A percentile compares a stretch with the other conserved stretches of the same genome.
These are phyloP conservation scores for Saraca asoca DNA, from an alignment of 331 rosid genomes.

Conservation along the genomic window DNA sequence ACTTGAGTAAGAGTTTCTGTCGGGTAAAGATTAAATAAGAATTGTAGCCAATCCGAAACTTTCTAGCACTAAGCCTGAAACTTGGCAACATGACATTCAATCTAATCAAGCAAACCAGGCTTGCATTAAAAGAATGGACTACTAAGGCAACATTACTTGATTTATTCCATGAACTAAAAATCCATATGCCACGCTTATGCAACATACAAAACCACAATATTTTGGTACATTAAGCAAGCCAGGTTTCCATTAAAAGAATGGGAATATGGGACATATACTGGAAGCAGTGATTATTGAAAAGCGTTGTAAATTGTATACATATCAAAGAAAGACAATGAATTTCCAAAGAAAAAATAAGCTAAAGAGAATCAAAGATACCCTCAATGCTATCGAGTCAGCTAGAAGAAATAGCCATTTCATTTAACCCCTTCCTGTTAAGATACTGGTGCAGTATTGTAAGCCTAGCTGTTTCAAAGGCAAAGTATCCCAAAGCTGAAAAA, in stretches of 20 bases:
- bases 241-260: neutral
- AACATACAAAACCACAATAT: conserved; percentile 4
- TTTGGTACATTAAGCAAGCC: neutral
- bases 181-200: neutral
- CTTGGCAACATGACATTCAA: too few relatives aligned
- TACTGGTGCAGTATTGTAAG: conserved; percentile 59
- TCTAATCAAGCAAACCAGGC: too few relatives aligned
- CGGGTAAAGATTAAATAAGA: too few relatives aligned
- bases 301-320: neutral
- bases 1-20: too few relatives aligned
- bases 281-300: conserved; percentile 5
- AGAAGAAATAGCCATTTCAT: conserved; percentile 34
- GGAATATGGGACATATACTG: neutral
- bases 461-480: conserved; percentile 94
- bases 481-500: conserved; percentile 86
- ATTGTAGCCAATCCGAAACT: too few relatives aligned
- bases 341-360: neutral
- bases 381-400: conserved; percentile 31
- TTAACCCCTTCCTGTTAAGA: conserved; percentile 56
- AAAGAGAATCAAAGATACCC: neutral
- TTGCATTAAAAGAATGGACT: neutral
- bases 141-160: neutral
- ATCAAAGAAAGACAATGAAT: conserved; percentile 12
- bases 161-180: neutral
- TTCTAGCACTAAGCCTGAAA: too few relatives aligned